Percentiles rank a stretch among this genome's conserved stretches.
These are phyloP conservation scores for Physcomitrellopsis africana DNA, from an alignment of 225 moss, liverwort and hornwort genomes.

Conservation along the genomic window DNA sequence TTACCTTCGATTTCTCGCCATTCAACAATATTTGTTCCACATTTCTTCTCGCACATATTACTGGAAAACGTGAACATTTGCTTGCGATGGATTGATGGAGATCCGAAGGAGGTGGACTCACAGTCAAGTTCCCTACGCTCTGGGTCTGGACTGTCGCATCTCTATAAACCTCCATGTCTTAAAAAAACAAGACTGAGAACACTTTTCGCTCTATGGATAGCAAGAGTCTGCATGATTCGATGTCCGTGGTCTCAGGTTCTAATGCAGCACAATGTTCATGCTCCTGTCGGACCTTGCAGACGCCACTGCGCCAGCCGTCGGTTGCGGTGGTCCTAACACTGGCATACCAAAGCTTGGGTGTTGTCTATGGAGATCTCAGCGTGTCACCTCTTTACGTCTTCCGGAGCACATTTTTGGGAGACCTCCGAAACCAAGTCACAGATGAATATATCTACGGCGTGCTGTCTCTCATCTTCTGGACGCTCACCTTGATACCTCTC, in stretches of 20 bases:
- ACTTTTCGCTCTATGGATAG: too few relatives aligned
- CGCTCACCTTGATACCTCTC: constrained; percentile 73
- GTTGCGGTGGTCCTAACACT: constrained; percentile 49
- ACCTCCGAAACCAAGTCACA: constrained; percentile 39
- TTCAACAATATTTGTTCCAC: too few relatives aligned
- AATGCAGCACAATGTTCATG: background rate
- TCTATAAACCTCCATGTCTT: too few relatives aligned
- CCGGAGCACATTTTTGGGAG: constrained; percentile 70
- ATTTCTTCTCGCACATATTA: too few relatives aligned
- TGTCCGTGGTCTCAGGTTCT: background rate
- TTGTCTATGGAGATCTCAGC: constrained; percentile 83
- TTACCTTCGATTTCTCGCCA: too few relatives aligned
- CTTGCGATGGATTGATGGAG: too few relatives aligned
- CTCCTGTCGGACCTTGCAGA: background rate
- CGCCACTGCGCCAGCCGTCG: constrained; percentile 27
- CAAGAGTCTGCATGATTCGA: too few relatives aligned
- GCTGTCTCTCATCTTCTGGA: constrained; percentile 79
- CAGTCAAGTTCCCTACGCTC: too few relatives aligned
- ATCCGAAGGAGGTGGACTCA: too few relatives aligned
- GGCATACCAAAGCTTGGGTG: constrained; percentile 87
- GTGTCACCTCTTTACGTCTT: constrained; percentile 57
- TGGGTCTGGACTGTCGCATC: too few relatives aligned
- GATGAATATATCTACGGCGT: constrained; percentile 70
- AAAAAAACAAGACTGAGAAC: too few relatives aligned
- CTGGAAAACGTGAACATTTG: too few relatives aligned